These are phyloP conservation scores for Glycine tomentella DNA, from an alignment of 306 rosid genomes.

Conservation along the genomic window DNA sequence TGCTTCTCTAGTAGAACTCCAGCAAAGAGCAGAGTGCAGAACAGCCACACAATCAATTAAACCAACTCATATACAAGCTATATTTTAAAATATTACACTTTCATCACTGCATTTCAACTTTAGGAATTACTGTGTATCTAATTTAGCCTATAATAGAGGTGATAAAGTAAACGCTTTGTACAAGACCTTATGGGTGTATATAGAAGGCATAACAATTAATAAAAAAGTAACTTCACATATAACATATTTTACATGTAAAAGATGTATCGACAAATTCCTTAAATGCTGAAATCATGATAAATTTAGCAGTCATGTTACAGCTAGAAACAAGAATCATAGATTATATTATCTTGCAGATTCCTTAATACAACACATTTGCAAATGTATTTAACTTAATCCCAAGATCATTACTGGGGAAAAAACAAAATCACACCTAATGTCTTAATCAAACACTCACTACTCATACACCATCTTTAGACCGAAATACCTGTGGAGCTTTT, in stretches of 20 bases:
- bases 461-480: no score
- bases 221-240: slow-evolving; percentile 6
- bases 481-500: no score
- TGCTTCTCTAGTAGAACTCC: slow-evolving; percentile 95
- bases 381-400: no score
- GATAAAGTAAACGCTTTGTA: slow-evolving; percentile 16
- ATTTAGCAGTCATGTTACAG: neutral
- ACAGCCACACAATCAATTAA: slow-evolving; percentile 44
- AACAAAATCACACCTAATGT: no score
- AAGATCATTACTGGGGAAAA: no score
- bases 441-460: no score
- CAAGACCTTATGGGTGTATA: slow-evolving; percentile 17
- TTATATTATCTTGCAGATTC: no score
- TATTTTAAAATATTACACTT: slow-evolving; percentile 27
- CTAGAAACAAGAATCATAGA: no score
- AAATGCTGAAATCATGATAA: slow-evolving; percentile 16
- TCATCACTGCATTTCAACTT: slow-evolving; percentile 30
- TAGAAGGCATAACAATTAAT: slow-evolving; percentile 11
- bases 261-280: slow-evolving; percentile 4
- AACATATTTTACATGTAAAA: neutral
- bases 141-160: slow-evolving; percentile 20
- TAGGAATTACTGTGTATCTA: slow-evolving; percentile 27
- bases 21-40: slow-evolving; percentile 66
- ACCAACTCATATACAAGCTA: neutral
- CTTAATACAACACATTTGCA: no score